Percentiles rank a stretch among this genome's conserved stretches.
Evolutionary conservation across 2,329 filamentous ascomycete species (phyloP).

Genomic region (Nothopassalora personata): DNA sequence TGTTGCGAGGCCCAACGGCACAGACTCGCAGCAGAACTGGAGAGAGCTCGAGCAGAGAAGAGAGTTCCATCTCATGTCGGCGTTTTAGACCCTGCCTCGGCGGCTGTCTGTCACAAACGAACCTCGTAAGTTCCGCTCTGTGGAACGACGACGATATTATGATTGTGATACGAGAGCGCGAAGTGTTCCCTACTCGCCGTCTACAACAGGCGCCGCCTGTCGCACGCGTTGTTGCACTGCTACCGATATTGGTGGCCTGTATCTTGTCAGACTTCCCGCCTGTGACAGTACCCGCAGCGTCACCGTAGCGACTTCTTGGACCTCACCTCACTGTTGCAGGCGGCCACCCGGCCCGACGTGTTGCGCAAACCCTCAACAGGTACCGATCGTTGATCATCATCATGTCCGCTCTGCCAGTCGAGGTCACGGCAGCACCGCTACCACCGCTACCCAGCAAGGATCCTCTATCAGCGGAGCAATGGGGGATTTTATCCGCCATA

Average conservation of each 20-base stretch:
- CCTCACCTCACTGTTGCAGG: conserved; percentile 1
- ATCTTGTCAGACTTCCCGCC: neutral
- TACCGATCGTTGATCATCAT: conserved; percentile 7
- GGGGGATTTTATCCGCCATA: conserved; percentile 54
- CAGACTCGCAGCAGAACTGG: too few species aligned
- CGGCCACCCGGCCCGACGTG: neutral
- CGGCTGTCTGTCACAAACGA: neutral
- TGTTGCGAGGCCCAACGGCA: too few species aligned
- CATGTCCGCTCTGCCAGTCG: conserved; percentile 15
- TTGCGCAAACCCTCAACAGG: neutral
- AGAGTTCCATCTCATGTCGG: neutral
- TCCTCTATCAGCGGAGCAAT: conserved; percentile 52
- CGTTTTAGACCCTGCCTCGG: neutral
- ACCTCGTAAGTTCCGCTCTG: neutral
- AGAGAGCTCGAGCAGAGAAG: too few species aligned
- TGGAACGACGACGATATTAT: neutral
- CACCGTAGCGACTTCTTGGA: neutral
- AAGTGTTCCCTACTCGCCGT: neutral
- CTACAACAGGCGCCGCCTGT: neutral
- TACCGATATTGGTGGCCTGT: neutral
- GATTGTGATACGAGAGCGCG: neutral
- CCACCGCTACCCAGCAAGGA: conserved; percentile 44
- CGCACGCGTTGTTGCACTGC: neutral
- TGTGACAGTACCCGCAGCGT: conserved; percentile 1
- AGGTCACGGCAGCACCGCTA: conserved; percentile 16